Percentiles rank a stretch among this genome's conserved stretches.
Conservation (phyloP, 805 yeast species). For the Monosporozyma aerobia region DNA sequence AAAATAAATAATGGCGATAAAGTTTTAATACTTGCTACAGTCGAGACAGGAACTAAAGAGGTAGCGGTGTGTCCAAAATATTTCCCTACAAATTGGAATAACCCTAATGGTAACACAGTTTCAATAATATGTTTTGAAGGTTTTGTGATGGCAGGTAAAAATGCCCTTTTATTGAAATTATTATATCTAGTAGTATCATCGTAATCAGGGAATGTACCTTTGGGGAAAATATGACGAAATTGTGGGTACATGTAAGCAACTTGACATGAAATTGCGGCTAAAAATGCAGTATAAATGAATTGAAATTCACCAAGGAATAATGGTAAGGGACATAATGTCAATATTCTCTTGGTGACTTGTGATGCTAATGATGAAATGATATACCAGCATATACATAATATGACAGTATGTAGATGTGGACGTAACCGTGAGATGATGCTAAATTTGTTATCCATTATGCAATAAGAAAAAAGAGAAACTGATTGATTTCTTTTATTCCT, state of each 20-base stretch:
- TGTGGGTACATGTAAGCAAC: slow-evolving; percentile 28
- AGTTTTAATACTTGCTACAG: slow-evolving; percentile 64
- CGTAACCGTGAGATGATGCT: slow-evolving; percentile 6
- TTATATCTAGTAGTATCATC: slow-evolving; percentile 13
- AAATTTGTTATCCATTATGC: not conserved
- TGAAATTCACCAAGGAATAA: slow-evolving; percentile 58
- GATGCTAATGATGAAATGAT: slow-evolving; percentile 53
- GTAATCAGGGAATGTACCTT: slow-evolving; percentile 43
- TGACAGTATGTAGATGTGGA: slow-evolving; percentile 25
- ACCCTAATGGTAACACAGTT: slow-evolving; percentile 52
- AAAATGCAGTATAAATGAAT: slow-evolving; percentile 41
- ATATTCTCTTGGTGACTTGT: slow-evolving; percentile 49
- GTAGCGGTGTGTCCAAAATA: slow-evolving; percentile 56
- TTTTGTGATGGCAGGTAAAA: slow-evolving; percentile 9
- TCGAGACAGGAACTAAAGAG: slow-evolving; percentile 54
- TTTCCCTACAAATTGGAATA: slow-evolving; percentile 59
- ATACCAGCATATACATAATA: slow-evolving; percentile 52
- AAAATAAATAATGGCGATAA: slow-evolving; percentile 56
- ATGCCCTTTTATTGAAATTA: not conserved
- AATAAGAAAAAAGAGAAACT: not conserved
- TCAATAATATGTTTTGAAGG: slow-evolving; percentile 36
- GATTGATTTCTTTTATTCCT: not conserved
- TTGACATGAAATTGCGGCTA: slow-evolving; percentile 34
- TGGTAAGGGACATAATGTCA: slow-evolving; percentile 50
- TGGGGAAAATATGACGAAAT: slow-evolving; percentile 37